Evolutionary conservation across 805 yeast species (phyloP).

Genomic region (Lachancea sp.): DNA sequence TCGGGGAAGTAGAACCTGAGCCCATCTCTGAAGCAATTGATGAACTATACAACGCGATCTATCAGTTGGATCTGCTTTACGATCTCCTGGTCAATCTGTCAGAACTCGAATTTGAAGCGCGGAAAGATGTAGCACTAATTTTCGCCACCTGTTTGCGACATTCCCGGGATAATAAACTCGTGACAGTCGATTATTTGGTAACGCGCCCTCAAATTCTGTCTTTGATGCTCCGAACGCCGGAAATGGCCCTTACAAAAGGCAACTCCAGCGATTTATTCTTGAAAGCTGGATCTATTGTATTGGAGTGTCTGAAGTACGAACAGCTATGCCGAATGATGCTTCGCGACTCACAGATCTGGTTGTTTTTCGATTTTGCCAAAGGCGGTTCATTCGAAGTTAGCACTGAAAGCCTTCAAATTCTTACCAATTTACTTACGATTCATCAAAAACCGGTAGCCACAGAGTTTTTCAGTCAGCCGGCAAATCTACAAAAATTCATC

Average conservation of each 20-base stretch:
- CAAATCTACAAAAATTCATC: slow-evolving; percentile 54
- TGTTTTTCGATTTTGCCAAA: slow-evolving; percentile 70
- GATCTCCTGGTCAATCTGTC: slow-evolving; percentile 52
- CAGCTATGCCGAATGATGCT: slow-evolving; percentile 55
- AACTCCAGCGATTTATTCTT: slow-evolving; percentile 53
- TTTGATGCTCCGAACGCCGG: slow-evolving; percentile 64
- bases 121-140: slow-evolving; percentile 72
- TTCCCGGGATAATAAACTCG: slow-evolving; percentile 66
- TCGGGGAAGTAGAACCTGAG: slow-evolving; percentile 50
- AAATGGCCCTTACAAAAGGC: slow-evolving; percentile 36
- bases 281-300: slow-evolving; percentile 66
- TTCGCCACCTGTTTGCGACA: slow-evolving; percentile 75
- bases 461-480: slow-evolving; percentile 52
- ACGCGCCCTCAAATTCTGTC: slow-evolving; percentile 59
- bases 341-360: slow-evolving; percentile 65
- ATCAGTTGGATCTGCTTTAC: slow-evolving; percentile 60
- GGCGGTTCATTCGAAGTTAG: slow-evolving; percentile 80
- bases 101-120: slow-evolving; percentile 79
- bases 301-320: slow-evolving; percentile 82
- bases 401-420: slow-evolving; percentile 79
- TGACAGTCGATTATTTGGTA: slow-evolving; percentile 80
- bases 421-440: slow-evolving; percentile 58
- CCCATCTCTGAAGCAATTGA: slow-evolving; percentile 68
- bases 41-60: slow-evolving; percentile 72
- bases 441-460: slow-evolving; percentile 61